Conservation (phyloP, 2,329 filamentous ascomycete species). For the Aspergillus glaucus region DNA sequence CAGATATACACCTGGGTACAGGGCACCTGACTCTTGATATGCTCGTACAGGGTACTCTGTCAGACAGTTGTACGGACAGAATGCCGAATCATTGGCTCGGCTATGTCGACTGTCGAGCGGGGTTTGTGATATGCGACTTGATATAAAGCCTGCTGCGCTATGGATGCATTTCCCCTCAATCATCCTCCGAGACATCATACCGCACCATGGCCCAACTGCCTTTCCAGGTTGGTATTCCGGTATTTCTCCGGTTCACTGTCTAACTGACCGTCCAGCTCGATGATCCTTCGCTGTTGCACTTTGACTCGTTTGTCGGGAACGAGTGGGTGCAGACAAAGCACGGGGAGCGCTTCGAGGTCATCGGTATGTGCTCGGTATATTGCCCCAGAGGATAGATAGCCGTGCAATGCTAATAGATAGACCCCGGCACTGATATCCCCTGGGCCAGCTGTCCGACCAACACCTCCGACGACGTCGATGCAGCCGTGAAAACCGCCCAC, state of each 20-base stretch:
- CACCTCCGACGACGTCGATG: slow-evolving; percentile 54
- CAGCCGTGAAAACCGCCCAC: slow-evolving; percentile 54
- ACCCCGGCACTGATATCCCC: slow-evolving; percentile 46
- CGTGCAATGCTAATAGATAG: slow-evolving; percentile 17
- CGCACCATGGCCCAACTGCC: background rate
- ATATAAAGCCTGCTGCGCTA: no score
- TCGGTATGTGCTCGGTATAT: slow-evolving; percentile 25
- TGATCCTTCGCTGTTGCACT: slow-evolving; percentile 44
- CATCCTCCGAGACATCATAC: background rate
- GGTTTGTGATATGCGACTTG: no score
- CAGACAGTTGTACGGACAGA: no score
- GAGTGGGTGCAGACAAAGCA: slow-evolving; percentile 42
- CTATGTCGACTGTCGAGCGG: no score
- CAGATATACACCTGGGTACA: no score
- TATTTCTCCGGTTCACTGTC: background rate
- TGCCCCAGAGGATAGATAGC: background rate
- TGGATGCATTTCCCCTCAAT: no score
- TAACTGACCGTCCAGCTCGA: slow-evolving; percentile 28
- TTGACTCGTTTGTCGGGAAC: slow-evolving; percentile 47
- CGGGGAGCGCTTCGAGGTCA: slow-evolving; percentile 46
- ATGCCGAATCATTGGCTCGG: no score
- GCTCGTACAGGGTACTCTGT: no score
- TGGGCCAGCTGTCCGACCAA: slow-evolving; percentile 50
- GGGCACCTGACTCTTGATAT: no score
- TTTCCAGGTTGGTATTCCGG: background rate